Evolutionary conservation across 768 basidiomycete genomes (phyloP), one percentile per base, ranked within the genome.

Genomic region (Boletus barrowsii): DNA sequence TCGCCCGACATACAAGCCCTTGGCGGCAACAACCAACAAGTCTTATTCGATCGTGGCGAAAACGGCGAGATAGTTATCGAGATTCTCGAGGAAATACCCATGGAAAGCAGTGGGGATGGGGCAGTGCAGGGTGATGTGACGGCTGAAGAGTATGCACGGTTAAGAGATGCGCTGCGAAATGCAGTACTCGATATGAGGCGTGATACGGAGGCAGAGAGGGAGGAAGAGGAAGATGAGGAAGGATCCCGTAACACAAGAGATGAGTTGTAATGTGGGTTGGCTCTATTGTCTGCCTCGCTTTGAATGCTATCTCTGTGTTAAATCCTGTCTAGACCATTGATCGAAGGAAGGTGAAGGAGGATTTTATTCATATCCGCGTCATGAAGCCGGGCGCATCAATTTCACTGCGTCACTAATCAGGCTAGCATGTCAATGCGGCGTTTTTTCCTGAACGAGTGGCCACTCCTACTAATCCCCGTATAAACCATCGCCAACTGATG

Each of bases 111-210:
- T 42, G 72, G 59, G 4, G 65, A 56, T 47, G 65, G 54, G 14
- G 49, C 24, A 41, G 62, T 44, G 40, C 62, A 56, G 39, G 64
- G 60, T 35, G 69, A 73, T 55, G 59, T 72, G 42, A 71, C 72
- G 59, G 61, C 72, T 57, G 70, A 72, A 53, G 72, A 77, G 61
- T 64, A 72, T 58, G 75, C 79, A 52, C 72, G 70, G 39, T 68
- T 87, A 42, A 72, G 74, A 39, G 77, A 82, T 14, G 74, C 77
- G 37, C 65, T 88, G 41, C 79, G 79, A 24, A 79, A 75, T 24
- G 82, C 79, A 18, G 81, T 83, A 4, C 76, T 73, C 59, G 78
- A 84, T 56, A 71, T 81, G 58, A 73, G 71, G 46, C 72, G 69
- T 47, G 73, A 72, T 42, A 66, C 62, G 58, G 56, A 54, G 55